Percentiles rank a stretch among this genome's conserved stretches.
Evolutionary conservation across 1,139 yeast species (phyloP).

Genomic region (Entelexis paramagnoliae): DNA sequence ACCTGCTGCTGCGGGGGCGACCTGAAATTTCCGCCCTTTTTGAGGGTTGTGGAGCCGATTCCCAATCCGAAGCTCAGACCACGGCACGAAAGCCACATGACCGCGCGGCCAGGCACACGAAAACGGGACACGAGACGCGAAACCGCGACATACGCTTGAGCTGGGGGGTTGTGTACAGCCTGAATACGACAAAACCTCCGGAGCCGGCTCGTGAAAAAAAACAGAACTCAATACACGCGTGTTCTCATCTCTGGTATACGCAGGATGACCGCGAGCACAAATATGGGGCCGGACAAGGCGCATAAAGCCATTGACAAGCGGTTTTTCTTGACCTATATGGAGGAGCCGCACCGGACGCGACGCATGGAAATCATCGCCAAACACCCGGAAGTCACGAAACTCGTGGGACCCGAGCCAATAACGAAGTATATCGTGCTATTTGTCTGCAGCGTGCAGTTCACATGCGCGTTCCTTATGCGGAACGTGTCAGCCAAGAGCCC

Average conservation of each 20-base stretch:
- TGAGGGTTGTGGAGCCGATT: slow-evolving; percentile 5
- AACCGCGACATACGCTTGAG: background rate
- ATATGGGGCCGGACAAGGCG: background rate
- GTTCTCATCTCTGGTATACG: background rate
- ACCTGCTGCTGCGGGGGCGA: slow-evolving; percentile 7
- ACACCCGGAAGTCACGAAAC: slow-evolving; percentile 68
- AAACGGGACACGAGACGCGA: background rate
- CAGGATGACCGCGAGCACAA: background rate
- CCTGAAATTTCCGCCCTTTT: slow-evolving; percentile 3
- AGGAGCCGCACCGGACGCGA: slow-evolving; percentile 71
- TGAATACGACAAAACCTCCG: background rate
- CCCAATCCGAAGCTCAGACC: background rate
- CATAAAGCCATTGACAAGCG: slow-evolving; percentile 17
- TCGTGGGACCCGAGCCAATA: slow-evolving; percentile 77
- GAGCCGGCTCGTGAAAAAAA: background rate
- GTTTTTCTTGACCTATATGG: slow-evolving; percentile 74
- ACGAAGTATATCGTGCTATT: slow-evolving; percentile 64
- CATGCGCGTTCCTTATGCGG: slow-evolving; percentile 51
- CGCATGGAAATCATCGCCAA: slow-evolving; percentile 61
- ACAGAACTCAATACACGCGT: background rate
- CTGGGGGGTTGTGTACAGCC: background rate
- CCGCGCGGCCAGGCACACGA: background rate
- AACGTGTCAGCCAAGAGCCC: slow-evolving; percentile 45
- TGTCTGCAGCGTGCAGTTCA: slow-evolving; percentile 57
- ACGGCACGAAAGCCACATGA: background rate